phyloP scores from a whole-genome alignment of 495 filamentous ascomycete genomes.

The Lichenothelia convexa region DNA sequence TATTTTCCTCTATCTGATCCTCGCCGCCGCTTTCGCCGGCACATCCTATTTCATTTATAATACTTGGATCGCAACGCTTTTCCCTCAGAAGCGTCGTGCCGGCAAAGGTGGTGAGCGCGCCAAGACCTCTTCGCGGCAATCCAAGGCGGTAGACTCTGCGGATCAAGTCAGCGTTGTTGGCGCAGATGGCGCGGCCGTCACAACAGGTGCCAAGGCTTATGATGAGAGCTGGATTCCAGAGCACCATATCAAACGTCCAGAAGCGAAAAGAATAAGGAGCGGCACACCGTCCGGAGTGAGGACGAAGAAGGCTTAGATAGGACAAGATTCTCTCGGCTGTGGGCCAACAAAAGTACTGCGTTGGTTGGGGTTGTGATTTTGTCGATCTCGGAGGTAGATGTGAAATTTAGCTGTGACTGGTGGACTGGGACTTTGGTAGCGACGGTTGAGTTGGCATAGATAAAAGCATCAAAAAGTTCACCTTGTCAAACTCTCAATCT shows the following conservation, averaged over 20 bases:
- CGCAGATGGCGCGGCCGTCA: conserved; percentile 50
- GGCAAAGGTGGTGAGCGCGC: conserved; percentile 42
- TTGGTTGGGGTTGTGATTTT: no score
- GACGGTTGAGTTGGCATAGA: no score
- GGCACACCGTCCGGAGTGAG: no score
- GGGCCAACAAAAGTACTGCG: no score
- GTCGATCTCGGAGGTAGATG: no score
- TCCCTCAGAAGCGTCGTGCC: conserved; percentile 68
- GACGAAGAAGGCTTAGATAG: no score
- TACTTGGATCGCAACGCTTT: conserved; percentile 91
- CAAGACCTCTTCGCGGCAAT: conserved; percentile 34
- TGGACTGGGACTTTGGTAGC: no score
- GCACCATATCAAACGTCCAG: conserved; percentile 74
- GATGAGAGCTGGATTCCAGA: conserved; percentile 94
- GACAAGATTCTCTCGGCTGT: no score
- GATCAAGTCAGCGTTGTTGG: conserved; percentile 47
- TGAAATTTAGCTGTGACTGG: no score
- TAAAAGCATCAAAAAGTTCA: no score
- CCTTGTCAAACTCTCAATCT: no score
- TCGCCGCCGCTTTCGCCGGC: conserved; percentile 54
- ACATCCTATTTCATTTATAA: conserved; percentile 92
- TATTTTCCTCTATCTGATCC: conserved; percentile 94
- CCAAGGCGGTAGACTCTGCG: conserved; percentile 45
- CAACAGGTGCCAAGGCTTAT: conserved; percentile 51
- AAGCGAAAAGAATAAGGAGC: conserved; percentile 63